phyloP scores from a whole-genome alignment of 352 stramenopile species.

The Thraustochytrium striatum region DNA sequence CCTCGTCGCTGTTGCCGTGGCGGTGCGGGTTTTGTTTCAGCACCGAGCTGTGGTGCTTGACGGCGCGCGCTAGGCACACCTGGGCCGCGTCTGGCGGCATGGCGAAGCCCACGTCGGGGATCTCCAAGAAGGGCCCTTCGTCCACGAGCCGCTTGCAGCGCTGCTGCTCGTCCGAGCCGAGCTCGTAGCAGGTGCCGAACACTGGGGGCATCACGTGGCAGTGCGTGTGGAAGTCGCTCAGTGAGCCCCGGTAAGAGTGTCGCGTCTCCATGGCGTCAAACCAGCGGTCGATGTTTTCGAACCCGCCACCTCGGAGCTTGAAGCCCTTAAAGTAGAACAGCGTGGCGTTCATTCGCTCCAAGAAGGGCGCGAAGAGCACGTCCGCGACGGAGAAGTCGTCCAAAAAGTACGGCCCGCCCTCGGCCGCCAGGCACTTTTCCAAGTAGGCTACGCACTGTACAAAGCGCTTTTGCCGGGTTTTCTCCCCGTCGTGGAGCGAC shows the following conservation, averaged over 20 bases:
- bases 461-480: slow-evolving; percentile 43
- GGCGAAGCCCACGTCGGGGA: not conserved
- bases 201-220: slow-evolving; percentile 70
- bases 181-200: slow-evolving; percentile 56
- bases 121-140: slow-evolving; percentile 11
- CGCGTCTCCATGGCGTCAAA: slow-evolving; percentile 72
- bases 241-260: slow-evolving; percentile 64
- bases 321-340: slow-evolving; percentile 73
- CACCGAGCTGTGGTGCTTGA: slow-evolving; percentile 38
- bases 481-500: slow-evolving; percentile 2
- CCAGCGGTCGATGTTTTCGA: slow-evolving; percentile 66
- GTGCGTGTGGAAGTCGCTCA: slow-evolving; percentile 74
- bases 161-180: slow-evolving; percentile 21
- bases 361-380: slow-evolving; percentile 67
- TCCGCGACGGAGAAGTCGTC: slow-evolving; percentile 68
- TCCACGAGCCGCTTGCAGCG: slow-evolving; percentile 15
- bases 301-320: slow-evolving; percentile 60
- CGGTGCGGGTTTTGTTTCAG: slow-evolving; percentile 43
- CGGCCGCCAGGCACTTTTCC: slow-evolving; percentile 51
- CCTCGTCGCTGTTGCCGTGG: slow-evolving; percentile 47
- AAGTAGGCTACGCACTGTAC: slow-evolving; percentile 58
- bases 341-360: slow-evolving; percentile 70
- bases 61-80: not conserved
- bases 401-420: slow-evolving; percentile 62
- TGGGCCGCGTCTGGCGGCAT: not conserved